Evolutionary conservation across 352 stramenopile species (phyloP), one percentile per base, ranked within the genome.

Genomic region (Phytopythium helicoides): DNA sequence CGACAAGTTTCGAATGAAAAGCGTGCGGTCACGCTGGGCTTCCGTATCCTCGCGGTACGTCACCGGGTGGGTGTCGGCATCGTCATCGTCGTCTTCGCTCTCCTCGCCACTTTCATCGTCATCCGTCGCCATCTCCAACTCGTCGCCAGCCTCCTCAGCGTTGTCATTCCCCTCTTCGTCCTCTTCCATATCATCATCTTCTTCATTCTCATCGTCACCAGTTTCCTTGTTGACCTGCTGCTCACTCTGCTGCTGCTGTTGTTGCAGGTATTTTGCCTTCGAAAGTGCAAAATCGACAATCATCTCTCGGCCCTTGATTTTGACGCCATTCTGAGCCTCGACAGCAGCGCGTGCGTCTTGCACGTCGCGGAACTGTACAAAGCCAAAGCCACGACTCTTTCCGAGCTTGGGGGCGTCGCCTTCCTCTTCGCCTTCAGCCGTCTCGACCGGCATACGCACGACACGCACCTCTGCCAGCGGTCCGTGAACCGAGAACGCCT

Each of bases 1-100:
- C 26, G 82, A 92, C 59, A 94, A 35, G 46, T 94, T 94, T 25
- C 81, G 84, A 40, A 94, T 76, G 54, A 94, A 94, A 6, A 94
- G 62, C 14, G 84, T 94, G 56, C 81, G 84, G n/a, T 85, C 60
- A 35, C 73, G 71, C 64, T 94, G 80, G n/a, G 75, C 76, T 18
- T 91, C 80, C 28, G 84, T 81, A 58, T 92, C 84, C 31, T 78
- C 63, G 48, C 70, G 85, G 28, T 62, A 57, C 34, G 48, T 55
- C 33, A 47, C 49, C 0, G 42, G 34, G 11, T 56, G 45, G 23
- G 65, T 26, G 11, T 72, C 60, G 0, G 72, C 66, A 0, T 72
- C 54, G 12, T 72, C 65, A 14, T 70, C 62, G 0, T 74, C 58
- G 2, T 71, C 56, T 0, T 60, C 61, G 2, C 65, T 62, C 2